Conservation (phyloP, 331 rosid genomes). For the Quercus tomentella region DNA sequence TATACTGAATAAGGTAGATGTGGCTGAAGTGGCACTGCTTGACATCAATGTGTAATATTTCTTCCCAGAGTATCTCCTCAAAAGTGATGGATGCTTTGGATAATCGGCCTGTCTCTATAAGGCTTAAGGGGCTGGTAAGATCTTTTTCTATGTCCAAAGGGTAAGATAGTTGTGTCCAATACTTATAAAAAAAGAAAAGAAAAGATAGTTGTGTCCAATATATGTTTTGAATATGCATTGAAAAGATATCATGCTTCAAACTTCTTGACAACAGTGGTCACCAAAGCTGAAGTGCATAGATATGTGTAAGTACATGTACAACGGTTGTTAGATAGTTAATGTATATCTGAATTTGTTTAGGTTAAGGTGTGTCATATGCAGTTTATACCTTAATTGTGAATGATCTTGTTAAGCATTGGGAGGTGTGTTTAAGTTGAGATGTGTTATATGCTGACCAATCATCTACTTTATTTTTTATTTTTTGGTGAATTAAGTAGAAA, state of each 20-base stretch:
- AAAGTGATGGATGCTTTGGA: slow-evolving; percentile 73
- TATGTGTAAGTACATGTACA: not conserved
- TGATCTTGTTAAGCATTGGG: too few relatives aligned
- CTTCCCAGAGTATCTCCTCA: slow-evolving; percentile 58
- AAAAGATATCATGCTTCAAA: slow-evolving; percentile 4
- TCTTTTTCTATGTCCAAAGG: slow-evolving; percentile 11
- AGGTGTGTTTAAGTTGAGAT: too few relatives aligned
- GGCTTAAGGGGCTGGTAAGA: slow-evolving; percentile 78
- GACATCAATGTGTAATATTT: slow-evolving; percentile 20
- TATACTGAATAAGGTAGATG: slow-evolving; percentile 9
- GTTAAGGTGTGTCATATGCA: too few relatives aligned
- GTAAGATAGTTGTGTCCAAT: not conserved
- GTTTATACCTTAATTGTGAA: too few relatives aligned
- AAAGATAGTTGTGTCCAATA: not conserved
- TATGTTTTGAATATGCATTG: slow-evolving; percentile 8
- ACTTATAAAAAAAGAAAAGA: not conserved
- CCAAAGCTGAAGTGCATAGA: slow-evolving; percentile 4
- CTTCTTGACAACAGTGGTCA: not conserved
- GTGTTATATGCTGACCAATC: too few relatives aligned
- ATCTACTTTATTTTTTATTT: too few relatives aligned
- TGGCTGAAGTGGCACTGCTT: slow-evolving; percentile 14
- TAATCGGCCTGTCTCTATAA: slow-evolving; percentile 59
- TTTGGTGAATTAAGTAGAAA: not conserved
- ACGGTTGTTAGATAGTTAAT: not conserved
- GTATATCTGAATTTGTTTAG: not conserved